Percentiles rank a stretch among this genome's conserved stretches.
Evolutionary conservation across 257 asterid species (phyloP).

Genomic region (Solanum tacnaense): DNA sequence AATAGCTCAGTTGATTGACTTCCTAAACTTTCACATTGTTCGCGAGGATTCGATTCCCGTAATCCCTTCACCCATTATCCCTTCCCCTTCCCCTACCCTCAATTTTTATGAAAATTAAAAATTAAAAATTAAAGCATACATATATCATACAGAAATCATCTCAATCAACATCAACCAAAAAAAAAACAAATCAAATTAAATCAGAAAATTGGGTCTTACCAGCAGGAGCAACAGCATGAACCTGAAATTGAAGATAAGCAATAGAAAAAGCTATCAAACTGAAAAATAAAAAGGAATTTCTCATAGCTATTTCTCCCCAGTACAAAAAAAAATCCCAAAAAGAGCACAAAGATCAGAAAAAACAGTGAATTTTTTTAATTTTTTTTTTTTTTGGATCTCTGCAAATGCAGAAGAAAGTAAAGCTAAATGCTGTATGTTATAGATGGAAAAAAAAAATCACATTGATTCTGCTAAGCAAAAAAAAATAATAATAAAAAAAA

Average conservation of each 20-base stretch:
- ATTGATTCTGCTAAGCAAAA: neutral
- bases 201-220: conserved; percentile 28
- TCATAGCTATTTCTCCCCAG: conserved; percentile 21
- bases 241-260: conserved; percentile 44
- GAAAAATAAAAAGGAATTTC: conserved; percentile 33
- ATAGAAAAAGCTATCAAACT: conserved; percentile 25
- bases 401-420: neutral
- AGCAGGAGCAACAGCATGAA: conserved; percentile 84
- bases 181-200: neutral
- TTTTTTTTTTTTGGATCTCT: neutral
- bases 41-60: neutral
- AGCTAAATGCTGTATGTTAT: neutral
- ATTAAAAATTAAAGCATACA: neutral
- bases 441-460: neutral
- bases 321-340: neutral
- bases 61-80: neutral
- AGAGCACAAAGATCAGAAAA: conserved; percentile 19
- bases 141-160: conserved; percentile 7
- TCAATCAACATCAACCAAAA: neutral
- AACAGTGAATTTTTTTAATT: neutral
- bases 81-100: neutral
- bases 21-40: neutral
- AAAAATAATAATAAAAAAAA: too few relatives aligned
- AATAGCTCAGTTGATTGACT: neutral
- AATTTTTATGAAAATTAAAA: neutral